Evolutionary conservation across 2,329 filamentous ascomycete genomes (phyloP), one percentile per base, ranked within the genome.

Genomic region (Coniochaeta prunicola): DNA sequence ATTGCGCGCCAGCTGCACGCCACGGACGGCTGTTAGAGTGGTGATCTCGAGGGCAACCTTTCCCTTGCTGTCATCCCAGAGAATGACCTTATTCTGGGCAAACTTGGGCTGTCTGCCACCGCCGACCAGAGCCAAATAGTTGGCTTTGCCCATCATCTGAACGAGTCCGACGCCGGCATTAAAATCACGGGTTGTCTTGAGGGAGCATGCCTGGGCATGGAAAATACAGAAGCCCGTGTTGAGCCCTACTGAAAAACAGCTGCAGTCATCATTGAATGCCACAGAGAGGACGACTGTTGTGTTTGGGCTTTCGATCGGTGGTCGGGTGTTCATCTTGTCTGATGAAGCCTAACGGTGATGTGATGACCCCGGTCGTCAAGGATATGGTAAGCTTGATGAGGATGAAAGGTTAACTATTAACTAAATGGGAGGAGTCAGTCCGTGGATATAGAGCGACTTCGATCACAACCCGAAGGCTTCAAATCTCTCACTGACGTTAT

Each of bases 31-130:
- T 21, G 90, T 92, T 59, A 90, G 83, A 61, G 92, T 88, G 59
- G 93, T 88, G 66, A 97, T 89, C 62, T 92, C 88, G 15, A 90
- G 80, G 8, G 88, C 85, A 9, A 79, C 74, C 64, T 87, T 89
- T 62, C 88, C 85, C 64, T 89, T 90, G 61, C 85, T 81, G 67
- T 96, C 91, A 71, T 99, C 92, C 92, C 92, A 97, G 66, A 97
- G 90, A 64, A 96, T 86, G 55, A 92, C 90, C 79, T 96, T 96
- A 74, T 92, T 96, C 69, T 89, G 88, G 15, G 91, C 87, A 67
- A 91, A 94, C 68, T 93, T 93, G 57, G 92, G 91, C 60, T 87
- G 85, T 66, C 84, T 89, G 55, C 94, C 92, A 65, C 93, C 93
- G 63, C 92, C 92, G 58, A 97, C 91, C 10, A 97, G 81, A 30